Evolutionary conservation across 768 basidiomycete genomes (phyloP), one percentile per base, ranked within the genome.

Genomic region (Amanita fuliginea): DNA sequence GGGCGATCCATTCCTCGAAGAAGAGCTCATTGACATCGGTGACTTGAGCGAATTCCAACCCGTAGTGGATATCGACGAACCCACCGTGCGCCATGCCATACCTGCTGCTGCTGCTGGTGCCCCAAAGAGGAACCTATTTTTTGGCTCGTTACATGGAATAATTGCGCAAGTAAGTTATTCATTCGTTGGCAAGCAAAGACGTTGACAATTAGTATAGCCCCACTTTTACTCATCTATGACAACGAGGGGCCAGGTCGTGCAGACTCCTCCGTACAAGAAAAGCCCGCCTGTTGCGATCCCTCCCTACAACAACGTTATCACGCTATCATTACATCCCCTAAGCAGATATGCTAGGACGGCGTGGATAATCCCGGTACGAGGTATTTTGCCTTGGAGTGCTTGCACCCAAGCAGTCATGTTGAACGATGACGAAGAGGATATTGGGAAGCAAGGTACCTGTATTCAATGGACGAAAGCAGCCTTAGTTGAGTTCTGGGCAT

Each of bases 341-440:
- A 48, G 54, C 22, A 58, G 57, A 22, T 70, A 68, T 54, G 55
- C 67, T 43, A 73, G 78, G 43, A 64, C 62, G 42, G 72, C 75
- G 6, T 82, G 80, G 80, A 56, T 81, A 13, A 67, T 82, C 33
- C 80, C 80, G 35, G 59, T 81, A 4, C 72, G 78, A 10, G 80
- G 80, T 13, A 58, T 52, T 22, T 54, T 74, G 36, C 77, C 76
- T 33, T 81, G 75, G 75, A 60, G 62, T 9, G 62, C 59, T 26
- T 68, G 68, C 42, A 71, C 77, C 8, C 54, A 60, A 37, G 78
- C 72, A 7, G 59, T 64, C 11, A 47, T 78, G n/a, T 59, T 71
- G 33, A 36, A 51, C 18, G 65, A 67, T 36, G 52, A 52, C 4
- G 52, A 57, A 41, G 55, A 60, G 14, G 34, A 42, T 21, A 53